Evolutionary conservation across 805 yeast genomes (phyloP), one percentile per base, ranked within the genome.

Genomic region (Myxozyma geophila): DNA sequence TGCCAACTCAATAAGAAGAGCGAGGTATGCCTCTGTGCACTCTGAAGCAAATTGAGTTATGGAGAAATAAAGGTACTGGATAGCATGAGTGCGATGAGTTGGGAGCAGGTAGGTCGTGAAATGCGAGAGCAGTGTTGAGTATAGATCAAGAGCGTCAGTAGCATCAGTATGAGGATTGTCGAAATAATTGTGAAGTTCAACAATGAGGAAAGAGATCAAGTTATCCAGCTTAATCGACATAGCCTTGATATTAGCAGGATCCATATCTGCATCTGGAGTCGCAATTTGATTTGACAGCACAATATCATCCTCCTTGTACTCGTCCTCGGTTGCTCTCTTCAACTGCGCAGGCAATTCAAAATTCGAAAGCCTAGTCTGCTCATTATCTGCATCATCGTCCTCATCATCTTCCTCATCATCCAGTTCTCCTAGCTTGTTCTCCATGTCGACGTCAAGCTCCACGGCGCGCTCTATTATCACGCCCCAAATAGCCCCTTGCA

Each of bases 401-500:
- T 73, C 77, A 9, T 81, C 85, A 7, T 83, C 87, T 35, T 83
- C 87, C 51, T 86, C 88, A 68, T 89, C 95, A 73, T 89, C 96
- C 60, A 88, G 77, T 68, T 90, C 96, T 70, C 92, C 97, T 62
- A 90, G 77, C 70, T 89, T 95, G 72, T 90, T 91, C 72, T 91
- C 97, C 62, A 92, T 80, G 75, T 92, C 98, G 5, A 92, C 97
- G 76, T 93, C 99, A 53, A 95, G 80, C 68, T 90, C 89, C 63
- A 95, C 90, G 60, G 89, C 82, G 66, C 86, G 84, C 74, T 93
- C 97, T 46, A 92, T 79, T 15, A 92, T 80, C 62, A 90, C 75
- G 23, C 88, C 87, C 97, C 98, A 92, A 7, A 90, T 81, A 53
- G 85, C 85, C 67, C 82, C 82, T 69, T 87, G 85, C 67, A 92